Conservation (phyloP, 2,329 filamentous ascomycete genomes). For the Plenodomus lindquistii region DNA sequence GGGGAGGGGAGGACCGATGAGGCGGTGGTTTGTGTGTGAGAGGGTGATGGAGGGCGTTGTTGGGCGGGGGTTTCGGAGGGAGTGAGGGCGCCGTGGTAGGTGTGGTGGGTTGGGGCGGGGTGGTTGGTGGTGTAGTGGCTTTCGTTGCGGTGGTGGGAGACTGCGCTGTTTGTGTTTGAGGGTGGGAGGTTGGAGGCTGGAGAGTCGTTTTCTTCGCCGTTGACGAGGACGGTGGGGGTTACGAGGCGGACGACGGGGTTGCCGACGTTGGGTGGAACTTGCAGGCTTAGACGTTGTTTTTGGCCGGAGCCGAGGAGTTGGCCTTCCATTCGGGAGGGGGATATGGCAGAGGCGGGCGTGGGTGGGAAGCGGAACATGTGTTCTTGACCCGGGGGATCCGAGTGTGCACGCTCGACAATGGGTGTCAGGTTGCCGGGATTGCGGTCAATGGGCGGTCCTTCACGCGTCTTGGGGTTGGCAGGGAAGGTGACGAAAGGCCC, state of each 20-base stretch:
- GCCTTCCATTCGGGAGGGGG: constrained; percentile 30
- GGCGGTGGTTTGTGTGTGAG: constrained; percentile 10
- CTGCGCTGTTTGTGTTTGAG: constrained; percentile 24
- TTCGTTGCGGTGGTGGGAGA: constrained; percentile 6
- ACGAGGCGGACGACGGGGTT: constrained; percentile 63
- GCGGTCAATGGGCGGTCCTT: constrained; percentile 52
- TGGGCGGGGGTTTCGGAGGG: constrained; percentile 37
- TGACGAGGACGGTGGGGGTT: constrained; percentile 61
- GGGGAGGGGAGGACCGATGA: constrained; percentile 3
- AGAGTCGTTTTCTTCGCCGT: constrained; percentile 49
- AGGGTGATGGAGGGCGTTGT: constrained; percentile 16
- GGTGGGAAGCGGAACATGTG: constrained; percentile 45
- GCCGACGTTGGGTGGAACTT: constrained; percentile 65
- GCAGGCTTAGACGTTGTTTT: constrained; percentile 61
- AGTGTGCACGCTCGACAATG: constrained; percentile 49
- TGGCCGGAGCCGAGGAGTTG: constrained; percentile 26
- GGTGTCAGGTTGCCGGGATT: constrained; percentile 49
- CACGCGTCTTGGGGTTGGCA: constrained; percentile 58
- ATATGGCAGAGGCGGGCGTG: constrained; percentile 44
- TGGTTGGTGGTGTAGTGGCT: constrained; percentile 15
- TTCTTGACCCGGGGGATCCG: constrained; percentile 41
- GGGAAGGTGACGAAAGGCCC: constrained; percentile 73
- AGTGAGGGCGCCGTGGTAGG: constrained; percentile 26
- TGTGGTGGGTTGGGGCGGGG: constrained; percentile 26
- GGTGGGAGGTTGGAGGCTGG: constrained; percentile 29